These are phyloP conservation scores for Venustampulla echinocandica DNA, from an alignment of 495 filamentous ascomycete genomes.

Conservation along the genomic window DNA sequence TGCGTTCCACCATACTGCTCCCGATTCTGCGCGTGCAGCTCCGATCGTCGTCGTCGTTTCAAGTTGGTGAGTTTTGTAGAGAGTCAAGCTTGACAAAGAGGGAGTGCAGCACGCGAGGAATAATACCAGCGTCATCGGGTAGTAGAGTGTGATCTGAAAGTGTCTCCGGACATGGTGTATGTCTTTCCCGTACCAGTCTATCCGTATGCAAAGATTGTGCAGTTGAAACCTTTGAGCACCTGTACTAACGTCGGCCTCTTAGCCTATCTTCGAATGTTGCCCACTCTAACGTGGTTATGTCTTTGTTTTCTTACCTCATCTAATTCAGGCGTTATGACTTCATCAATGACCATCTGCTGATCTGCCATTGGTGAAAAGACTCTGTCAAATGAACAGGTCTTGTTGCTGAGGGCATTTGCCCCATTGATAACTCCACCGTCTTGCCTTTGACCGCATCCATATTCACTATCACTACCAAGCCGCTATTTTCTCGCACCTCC, in stretches of 20 bases:
- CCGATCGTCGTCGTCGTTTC: no score
- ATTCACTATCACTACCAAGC: conserved; percentile 80
- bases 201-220: conserved; percentile 97
- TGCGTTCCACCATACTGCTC: no score
- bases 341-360: conserved; percentile 84
- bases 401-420: conserved; percentile 82
- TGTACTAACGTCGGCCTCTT: no score
- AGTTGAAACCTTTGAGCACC: conserved; percentile 96
- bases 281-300: no score
- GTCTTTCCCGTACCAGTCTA: conserved; percentile 98
- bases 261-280: no score
- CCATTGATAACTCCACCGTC: conserved; percentile 81
- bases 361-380: conserved; percentile 95
- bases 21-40: no score
- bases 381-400: conserved; percentile 92
- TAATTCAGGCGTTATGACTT: conserved; percentile 82
- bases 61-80: no score
- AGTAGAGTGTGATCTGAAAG: conserved; percentile 77
- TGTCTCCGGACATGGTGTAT: conserved; percentile 98
- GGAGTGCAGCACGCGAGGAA: conserved; percentile 78
- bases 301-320: no score
- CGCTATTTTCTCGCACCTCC: conserved; percentile 85
- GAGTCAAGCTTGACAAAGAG: conserved; percentile 82
- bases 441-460: conserved; percentile 81
- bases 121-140: conserved; percentile 87